Conservation (phyloP, 2,329 filamentous ascomycete genomes). For the Fusarium sp. region DNA sequence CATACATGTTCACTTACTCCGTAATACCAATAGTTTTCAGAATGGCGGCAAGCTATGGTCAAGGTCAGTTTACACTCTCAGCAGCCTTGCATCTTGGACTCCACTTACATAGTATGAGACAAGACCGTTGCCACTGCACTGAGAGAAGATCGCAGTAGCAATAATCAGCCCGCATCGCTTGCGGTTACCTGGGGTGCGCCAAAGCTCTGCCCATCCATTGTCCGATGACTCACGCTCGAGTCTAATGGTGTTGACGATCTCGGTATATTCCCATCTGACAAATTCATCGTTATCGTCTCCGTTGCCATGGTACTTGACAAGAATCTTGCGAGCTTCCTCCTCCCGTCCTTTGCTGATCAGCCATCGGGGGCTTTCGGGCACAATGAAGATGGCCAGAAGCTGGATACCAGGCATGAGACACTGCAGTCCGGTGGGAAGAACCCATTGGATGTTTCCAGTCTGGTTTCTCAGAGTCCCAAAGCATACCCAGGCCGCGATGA, state of each 20-base stretch:
- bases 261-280: conserved; percentile 30
- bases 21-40: conserved; percentile 38
- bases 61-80: neutral
- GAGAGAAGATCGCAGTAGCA: conserved; percentile 34
- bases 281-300: conserved; percentile 25
- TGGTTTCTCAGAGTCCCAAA: conserved; percentile 32
- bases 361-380: conserved; percentile 38
- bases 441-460: conserved; percentile 32
- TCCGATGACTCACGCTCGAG: conserved; percentile 26
- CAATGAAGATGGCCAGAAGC: conserved; percentile 29
- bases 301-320: conserved; percentile 40
- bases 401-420: conserved; percentile 39
- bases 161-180: conserved; percentile 38
- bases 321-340: conserved; percentile 32
- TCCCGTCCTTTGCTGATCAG: conserved; percentile 35
- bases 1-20: conserved; percentile 1
- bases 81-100: rapidly evolving
- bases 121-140: conserved; percentile 38
- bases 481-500: conserved; percentile 36
- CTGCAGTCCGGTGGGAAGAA: conserved; percentile 32
- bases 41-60: conserved; percentile 29
- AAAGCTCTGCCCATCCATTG: conserved; percentile 31
- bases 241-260: conserved; percentile 33
- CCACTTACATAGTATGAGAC: conserved; percentile 38
- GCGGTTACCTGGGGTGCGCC: conserved; percentile 34